A percentile compares a stretch with the other conserved stretches of the same genome.
Evolutionary conservation across 2,329 filamentous ascomycete species (phyloP).

Genomic region (Claviceps arundinis): DNA sequence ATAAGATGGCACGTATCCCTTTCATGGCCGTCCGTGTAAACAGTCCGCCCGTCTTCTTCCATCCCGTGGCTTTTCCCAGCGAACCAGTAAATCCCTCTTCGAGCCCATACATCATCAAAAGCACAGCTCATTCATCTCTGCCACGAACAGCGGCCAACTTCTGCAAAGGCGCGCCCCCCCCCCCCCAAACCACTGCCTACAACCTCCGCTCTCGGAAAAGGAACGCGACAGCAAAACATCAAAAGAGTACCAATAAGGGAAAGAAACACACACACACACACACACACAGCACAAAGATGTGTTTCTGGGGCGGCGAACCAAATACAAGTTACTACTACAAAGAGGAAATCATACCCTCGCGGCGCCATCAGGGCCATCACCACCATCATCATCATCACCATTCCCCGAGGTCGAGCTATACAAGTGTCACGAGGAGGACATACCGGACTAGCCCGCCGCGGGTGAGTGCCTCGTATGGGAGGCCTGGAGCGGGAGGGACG

Average conservation of each 20-base stretch:
- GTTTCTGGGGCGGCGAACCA: constrained; percentile 31
- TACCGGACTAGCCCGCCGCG: constrained; percentile 30
- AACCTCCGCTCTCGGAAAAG: no score
- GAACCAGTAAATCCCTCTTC: no score
- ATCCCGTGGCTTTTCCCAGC: no score
- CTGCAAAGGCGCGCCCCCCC: no score
- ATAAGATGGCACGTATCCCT: not conserved
- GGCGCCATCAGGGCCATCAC: constrained; percentile 22
- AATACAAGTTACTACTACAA: constrained; percentile 40
- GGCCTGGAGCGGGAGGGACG: constrained; percentile 10
- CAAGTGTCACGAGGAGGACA: constrained; percentile 23
- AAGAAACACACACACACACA: not conserved
- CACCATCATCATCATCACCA: constrained; percentile 20
- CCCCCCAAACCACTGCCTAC: no score
- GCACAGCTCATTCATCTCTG: no score
- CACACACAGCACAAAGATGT: constrained; percentile 27
- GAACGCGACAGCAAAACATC: constrained; percentile 1
- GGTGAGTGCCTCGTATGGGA: constrained; percentile 20
- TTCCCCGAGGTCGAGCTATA: constrained; percentile 30
- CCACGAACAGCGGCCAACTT: no score
- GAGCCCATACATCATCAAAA: no score
- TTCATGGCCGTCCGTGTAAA: not conserved
- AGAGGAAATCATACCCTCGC: constrained; percentile 37
- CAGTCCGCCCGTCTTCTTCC: no score
- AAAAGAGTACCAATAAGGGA: not conserved